Conservation (phyloP, 371 early-diverging fungal genomes). For the Mucor plumbeus region DNA sequence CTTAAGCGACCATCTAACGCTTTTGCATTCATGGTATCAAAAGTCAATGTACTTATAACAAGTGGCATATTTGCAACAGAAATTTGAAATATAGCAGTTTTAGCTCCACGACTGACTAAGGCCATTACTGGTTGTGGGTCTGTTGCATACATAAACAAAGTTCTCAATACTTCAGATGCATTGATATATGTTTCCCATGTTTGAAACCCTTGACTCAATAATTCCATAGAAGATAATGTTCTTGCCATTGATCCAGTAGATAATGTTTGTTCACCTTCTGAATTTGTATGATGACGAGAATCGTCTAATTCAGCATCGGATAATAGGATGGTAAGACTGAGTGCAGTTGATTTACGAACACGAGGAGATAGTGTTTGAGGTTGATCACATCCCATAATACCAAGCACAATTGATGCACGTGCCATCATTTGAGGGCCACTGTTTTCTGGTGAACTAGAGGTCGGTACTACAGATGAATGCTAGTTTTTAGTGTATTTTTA, state of each 20-base stretch:
- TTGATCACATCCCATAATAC: constrained; percentile 70
- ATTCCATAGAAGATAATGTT: constrained; percentile 72
- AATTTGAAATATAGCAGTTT: constrained; percentile 77
- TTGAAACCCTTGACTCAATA: constrained; percentile 78
- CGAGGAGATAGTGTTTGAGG: constrained; percentile 56
- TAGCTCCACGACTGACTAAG: constrained; percentile 60
- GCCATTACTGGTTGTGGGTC: constrained; percentile 46
- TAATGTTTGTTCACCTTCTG: constrained; percentile 32
- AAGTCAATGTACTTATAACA: constrained; percentile 76
- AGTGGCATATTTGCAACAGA: constrained; percentile 70
- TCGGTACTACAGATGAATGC: constrained; percentile 57
- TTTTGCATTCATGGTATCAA: constrained; percentile 78
- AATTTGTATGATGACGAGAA: constrained; percentile 8
- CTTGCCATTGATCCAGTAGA: constrained; percentile 65
- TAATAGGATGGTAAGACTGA: constrained; percentile 63
- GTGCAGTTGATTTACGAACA: constrained; percentile 58
- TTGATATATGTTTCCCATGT: constrained; percentile 83
- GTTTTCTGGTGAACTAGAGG: constrained; percentile 49
- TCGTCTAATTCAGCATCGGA: constrained; percentile 52
- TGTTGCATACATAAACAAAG: constrained; percentile 65
- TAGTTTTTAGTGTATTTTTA: neutral
- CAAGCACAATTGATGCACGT: constrained; percentile 76
- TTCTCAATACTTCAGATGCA: constrained; percentile 70
- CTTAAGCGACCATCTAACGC: constrained; percentile 59
- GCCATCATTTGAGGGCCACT: constrained; percentile 68